These are phyloP conservation scores for Leccinum pallidistipes DNA, from an alignment of 1,284 basidiomycete species.

Conservation along the genomic window DNA sequence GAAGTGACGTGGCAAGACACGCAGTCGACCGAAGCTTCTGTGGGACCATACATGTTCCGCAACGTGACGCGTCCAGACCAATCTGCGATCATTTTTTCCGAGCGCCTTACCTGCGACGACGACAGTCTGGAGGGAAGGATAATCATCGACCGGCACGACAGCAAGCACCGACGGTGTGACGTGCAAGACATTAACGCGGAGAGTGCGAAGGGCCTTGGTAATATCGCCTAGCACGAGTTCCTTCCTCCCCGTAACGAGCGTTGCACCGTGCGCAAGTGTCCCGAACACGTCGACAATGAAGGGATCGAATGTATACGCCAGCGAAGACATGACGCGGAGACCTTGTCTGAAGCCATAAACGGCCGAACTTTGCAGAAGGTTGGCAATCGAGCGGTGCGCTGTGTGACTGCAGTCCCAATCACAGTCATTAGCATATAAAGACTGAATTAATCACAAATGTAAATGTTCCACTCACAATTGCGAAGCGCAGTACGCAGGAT, in stretches of 20 bases:
- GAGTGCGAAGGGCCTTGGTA: slow-evolving; percentile 26
- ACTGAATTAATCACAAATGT: too few species aligned
- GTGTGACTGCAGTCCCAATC: slow-evolving; percentile 29
- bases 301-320: slow-evolving; percentile 35
- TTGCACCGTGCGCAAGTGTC: too few species aligned
- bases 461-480: slow-evolving; percentile 21
- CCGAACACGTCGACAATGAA: too few species aligned
- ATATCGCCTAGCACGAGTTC: too few species aligned
- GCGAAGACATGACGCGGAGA: slow-evolving; percentile 29
- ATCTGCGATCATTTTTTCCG: slow-evolving; percentile 30
- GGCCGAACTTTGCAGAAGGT: slow-evolving; percentile 28
- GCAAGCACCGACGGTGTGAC: slow-evolving; percentile 33
- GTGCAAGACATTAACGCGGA: slow-evolving; percentile 28
- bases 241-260: too few species aligned
- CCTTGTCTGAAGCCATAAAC: slow-evolving; percentile 27
- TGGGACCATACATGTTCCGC: slow-evolving; percentile 39
- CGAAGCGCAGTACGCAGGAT: slow-evolving; percentile 34
- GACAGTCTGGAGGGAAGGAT: slow-evolving; percentile 28
- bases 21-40: slow-evolving; percentile 35
- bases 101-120: slow-evolving; percentile 33
- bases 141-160: slow-evolving; percentile 27
- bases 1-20: slow-evolving; percentile 30
- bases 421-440: slow-evolving; percentile 7
- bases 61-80: slow-evolving; percentile 30
- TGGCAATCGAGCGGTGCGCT: slow-evolving; percentile 34